Conservation (phyloP, 2,329 filamentous ascomycete genomes). For the Phialophora chinensis region DNA sequence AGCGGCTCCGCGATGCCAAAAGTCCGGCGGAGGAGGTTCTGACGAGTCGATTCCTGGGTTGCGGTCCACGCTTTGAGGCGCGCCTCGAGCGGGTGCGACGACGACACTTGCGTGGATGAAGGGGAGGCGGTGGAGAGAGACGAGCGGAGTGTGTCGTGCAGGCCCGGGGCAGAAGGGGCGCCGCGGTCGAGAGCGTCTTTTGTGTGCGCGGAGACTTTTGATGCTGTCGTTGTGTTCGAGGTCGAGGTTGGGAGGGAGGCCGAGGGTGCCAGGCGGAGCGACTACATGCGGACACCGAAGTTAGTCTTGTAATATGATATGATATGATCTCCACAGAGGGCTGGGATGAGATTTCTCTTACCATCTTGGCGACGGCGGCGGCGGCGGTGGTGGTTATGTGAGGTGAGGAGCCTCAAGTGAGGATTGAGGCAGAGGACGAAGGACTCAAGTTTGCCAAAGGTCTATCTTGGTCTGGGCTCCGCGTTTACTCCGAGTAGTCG, state of each 20-base stretch:
- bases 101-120: constrained; percentile 55
- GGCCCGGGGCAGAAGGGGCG: constrained; percentile 88
- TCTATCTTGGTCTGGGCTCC: neutral
- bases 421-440: neutral
- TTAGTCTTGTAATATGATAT: neutral
- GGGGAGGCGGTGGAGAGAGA: constrained; percentile 58
- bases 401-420: neutral
- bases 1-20: constrained; percentile 94
- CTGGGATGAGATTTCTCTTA: constrained; percentile 8
- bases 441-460: neutral
- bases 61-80: constrained; percentile 88
- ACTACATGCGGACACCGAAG: constrained; percentile 55
- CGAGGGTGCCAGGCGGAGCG: constrained; percentile 85
- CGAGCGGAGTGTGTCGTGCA: constrained; percentile 90
- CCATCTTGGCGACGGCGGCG: constrained; percentile 6
- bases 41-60: constrained; percentile 85
- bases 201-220: constrained; percentile 55
- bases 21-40: constrained; percentile 82
- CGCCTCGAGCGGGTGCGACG: constrained; percentile 86
- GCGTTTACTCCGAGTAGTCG: neutral
- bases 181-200: constrained; percentile 55
- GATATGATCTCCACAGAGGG: neutral
- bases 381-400: neutral
- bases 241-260: constrained; percentile 69
- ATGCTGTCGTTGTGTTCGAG: constrained; percentile 66